Base-by-base conservation (phyloP, 345 rosid genomes). In the Aquilaria sinensis region DNA sequence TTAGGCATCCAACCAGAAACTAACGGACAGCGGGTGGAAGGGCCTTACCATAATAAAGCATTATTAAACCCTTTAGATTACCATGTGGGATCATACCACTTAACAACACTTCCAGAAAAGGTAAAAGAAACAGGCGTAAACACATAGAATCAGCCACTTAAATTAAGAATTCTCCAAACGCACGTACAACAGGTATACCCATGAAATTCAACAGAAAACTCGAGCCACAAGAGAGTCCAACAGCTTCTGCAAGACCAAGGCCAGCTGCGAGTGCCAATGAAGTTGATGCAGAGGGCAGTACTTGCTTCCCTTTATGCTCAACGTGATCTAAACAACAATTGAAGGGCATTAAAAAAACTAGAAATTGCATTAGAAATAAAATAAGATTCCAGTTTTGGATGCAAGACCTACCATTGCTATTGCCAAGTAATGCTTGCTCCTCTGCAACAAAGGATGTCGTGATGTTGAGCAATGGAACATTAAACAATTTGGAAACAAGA, bases 401-500 rank as follows among this genome's bases (percentile, higher is more conserved):
- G 9, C 11, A 1, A 51, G 30, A 62, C 43, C 66, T 59, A 74
- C 70, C 72, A 53, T 65, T 57, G 64, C 49, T 52, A 53, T 78
- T 79, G 65, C 63, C 65, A 5, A 62, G 59, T 68, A 71, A 10
- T 0, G 91, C 86, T 46, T 86, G 92, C 72, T 93, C 98, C 71
- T 93, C 97, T 31, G 96, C 98, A n/a, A 85, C 98, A 73, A 88
- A 85, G 54, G 97, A 93, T 6, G 97, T 90, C 0, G 97, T 93
- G 31, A 90, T 67, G 65, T 90, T 93, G 50, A 93, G 90, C 75
- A 93, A 76, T 6, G 96, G 98, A 62, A 93, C 92, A 68, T 86
- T 93, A 61, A 93, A 79, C 73, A 90, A 72, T 65, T 93, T 93
- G 0, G 97, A 93, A 2, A 88, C 96, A 67, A 93, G 75, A 77